Conservation (phyloP, 2,329 filamentous ascomycete genomes). For the Colletotrichum australisinense region DNA sequence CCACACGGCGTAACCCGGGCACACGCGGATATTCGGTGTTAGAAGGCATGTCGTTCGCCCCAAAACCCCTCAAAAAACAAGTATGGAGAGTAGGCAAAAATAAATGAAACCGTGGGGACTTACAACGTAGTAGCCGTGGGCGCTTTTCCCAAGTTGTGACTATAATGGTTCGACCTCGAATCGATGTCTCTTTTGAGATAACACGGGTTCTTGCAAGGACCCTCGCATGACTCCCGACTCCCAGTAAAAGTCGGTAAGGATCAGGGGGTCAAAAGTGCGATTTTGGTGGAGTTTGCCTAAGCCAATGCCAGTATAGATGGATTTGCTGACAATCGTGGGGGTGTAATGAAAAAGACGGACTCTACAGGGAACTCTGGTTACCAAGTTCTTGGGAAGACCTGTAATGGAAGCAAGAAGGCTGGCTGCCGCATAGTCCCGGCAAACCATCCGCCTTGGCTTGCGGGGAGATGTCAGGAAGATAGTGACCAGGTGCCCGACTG, state of each 20-base stretch:
- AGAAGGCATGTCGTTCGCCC: not conserved
- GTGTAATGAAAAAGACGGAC: not conserved
- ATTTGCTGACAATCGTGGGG: not conserved
- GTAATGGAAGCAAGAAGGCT: not conserved
- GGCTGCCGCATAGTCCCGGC: not conserved
- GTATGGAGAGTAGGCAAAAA: not conserved
- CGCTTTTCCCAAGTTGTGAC: not conserved
- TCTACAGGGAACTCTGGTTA: not conserved
- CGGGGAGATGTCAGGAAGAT: not conserved
- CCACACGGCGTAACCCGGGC: not conserved
- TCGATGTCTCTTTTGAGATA: not conserved
- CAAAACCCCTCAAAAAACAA: not conserved
- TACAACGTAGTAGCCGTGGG: not conserved
- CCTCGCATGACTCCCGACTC: not conserved
- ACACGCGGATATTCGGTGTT: not conserved
- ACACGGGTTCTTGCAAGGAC: not conserved
- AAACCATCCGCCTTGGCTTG: not conserved
- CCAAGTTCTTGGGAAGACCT: not conserved
- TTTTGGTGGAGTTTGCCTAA: not conserved
- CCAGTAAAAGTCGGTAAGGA: not conserved
- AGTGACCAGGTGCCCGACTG: not conserved
- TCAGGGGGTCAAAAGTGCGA: not conserved
- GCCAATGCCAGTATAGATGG: not conserved
- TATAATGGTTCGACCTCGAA: not conserved
- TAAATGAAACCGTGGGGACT: not conserved